Conservation (phyloP, 192 early-diverging fungal species). For the Phlyctochytrium arcticum region DNA sequence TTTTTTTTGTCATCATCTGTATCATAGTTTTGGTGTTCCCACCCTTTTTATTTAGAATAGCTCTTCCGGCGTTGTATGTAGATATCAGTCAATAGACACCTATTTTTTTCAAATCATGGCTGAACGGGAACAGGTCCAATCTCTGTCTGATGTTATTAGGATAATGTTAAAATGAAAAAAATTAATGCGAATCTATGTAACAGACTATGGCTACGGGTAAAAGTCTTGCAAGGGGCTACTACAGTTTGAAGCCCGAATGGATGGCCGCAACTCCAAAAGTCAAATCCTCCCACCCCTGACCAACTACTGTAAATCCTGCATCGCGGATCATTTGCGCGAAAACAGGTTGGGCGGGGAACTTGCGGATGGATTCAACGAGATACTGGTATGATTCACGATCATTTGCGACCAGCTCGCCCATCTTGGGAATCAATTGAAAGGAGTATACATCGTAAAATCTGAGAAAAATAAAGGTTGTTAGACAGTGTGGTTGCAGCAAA, state of each 20-base stretch:
- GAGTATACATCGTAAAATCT: conserved; percentile 89
- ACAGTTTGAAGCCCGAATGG: conserved; percentile 93
- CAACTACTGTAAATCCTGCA: conserved; percentile 85
- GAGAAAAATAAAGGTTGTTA: neutral
- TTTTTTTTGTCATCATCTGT: too few species aligned
- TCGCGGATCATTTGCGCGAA: conserved; percentile 90
- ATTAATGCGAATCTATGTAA: too few species aligned
- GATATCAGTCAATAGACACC: too few species aligned
- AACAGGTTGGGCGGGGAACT: conserved; percentile 83
- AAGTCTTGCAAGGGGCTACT: too few species aligned
- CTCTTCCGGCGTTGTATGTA: too few species aligned
- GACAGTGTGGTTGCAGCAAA: neutral
- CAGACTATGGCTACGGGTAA: too few species aligned
- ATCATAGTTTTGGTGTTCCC: too few species aligned
- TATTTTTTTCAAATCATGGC: too few species aligned
- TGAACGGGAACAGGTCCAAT: too few species aligned
- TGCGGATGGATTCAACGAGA: conserved; percentile 92
- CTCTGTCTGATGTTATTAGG: too few species aligned
- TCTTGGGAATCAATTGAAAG: conserved; percentile 85
- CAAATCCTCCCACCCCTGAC: conserved; percentile 87
- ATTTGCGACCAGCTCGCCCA: conserved; percentile 83
- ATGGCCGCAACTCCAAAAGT: conserved; percentile 98
- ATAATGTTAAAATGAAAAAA: too few species aligned
- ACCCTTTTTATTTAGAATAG: too few species aligned
- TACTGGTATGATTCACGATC: conserved; percentile 95